Conservation (phyloP, 805 yeast genomes). For the Hanseniaspora lachancei region DNA sequence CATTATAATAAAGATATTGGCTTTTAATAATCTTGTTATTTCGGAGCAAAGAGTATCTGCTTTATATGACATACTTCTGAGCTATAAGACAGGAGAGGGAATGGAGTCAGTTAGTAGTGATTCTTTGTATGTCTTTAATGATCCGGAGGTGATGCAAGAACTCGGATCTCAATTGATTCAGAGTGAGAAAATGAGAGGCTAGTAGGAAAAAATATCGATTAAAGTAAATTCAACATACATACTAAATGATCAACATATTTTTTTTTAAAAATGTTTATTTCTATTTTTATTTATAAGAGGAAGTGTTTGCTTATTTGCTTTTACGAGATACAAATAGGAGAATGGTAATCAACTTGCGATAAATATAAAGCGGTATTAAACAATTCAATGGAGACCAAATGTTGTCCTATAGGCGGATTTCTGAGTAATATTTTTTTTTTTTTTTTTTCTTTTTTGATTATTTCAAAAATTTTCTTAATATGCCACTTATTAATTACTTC, state of each 20-base stretch:
- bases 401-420: no score
- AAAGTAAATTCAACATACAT: background rate
- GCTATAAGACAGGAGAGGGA: conserved; percentile 13
- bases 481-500: background rate
- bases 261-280: no score
- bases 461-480: no score
- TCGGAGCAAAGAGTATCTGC: conserved; percentile 64
- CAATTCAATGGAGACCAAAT: no score
- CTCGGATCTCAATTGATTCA: conserved; percentile 2
- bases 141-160: conserved; percentile 9
- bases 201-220: background rate
- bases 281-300: no score
- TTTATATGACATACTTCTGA: conserved; percentile 58
- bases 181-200: conserved; percentile 11
- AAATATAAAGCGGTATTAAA: no score
- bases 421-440: no score
- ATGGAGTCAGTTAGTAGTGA: background rate
- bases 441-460: no score
- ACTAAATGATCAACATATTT: background rate
- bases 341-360: no score
- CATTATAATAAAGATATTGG: conserved; percentile 69
- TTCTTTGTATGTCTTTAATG: conserved; percentile 7
- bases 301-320: no score
- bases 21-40: conserved; percentile 75
- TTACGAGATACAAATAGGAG: no score